phyloP scores from a whole-genome alignment of 2,329 filamentous ascomycete species.

The Clonostachys chloroleuca region DNA sequence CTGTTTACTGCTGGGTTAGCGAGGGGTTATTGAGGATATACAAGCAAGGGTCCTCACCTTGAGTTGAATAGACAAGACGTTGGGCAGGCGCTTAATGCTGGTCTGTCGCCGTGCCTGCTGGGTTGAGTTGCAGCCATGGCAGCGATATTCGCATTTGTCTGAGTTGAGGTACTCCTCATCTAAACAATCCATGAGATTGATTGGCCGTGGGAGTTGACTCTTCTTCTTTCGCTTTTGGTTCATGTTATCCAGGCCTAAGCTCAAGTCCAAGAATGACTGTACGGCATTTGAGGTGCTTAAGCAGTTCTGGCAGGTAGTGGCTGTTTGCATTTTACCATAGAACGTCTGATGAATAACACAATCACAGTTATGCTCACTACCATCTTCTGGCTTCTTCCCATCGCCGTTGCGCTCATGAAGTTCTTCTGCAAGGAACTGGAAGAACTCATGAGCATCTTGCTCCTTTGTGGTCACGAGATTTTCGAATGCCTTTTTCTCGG shows the following conservation, averaged over 20 bases:
- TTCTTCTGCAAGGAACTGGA: slow-evolving; percentile 90
- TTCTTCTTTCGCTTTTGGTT: slow-evolving; percentile 62
- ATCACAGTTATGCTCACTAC: slow-evolving; percentile 64
- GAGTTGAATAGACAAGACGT: slow-evolving; percentile 86
- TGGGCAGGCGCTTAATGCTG: slow-evolving; percentile 78
- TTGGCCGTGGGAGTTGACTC: slow-evolving; percentile 24
- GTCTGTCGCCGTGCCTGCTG: slow-evolving; percentile 82
- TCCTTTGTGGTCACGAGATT: slow-evolving; percentile 86
- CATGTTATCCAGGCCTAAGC: slow-evolving; percentile 74
- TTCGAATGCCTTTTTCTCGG: slow-evolving; percentile 67
- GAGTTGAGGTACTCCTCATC: slow-evolving; percentile 81
- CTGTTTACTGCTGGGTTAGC: slow-evolving; percentile 20
- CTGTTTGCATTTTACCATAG: slow-evolving; percentile 86
- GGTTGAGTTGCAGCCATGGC: slow-evolving; percentile 70
- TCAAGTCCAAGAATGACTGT: slow-evolving; percentile 88
- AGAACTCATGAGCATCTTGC: slow-evolving; percentile 96
- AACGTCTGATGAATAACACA: slow-evolving; percentile 95
- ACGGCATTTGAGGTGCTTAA: slow-evolving; percentile 75
- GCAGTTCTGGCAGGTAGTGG: slow-evolving; percentile 87
- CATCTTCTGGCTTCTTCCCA: slow-evolving; percentile 55
- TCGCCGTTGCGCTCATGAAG: slow-evolving; percentile 80
- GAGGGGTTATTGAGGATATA: neutral
- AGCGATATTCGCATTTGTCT: slow-evolving; percentile 88
- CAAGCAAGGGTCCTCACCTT: slow-evolving; percentile 54
- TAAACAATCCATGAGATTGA: slow-evolving; percentile 67